Evolutionary conservation across 805 yeast species (phyloP).

Genomic region (Saturnispora hagleri): DNA sequence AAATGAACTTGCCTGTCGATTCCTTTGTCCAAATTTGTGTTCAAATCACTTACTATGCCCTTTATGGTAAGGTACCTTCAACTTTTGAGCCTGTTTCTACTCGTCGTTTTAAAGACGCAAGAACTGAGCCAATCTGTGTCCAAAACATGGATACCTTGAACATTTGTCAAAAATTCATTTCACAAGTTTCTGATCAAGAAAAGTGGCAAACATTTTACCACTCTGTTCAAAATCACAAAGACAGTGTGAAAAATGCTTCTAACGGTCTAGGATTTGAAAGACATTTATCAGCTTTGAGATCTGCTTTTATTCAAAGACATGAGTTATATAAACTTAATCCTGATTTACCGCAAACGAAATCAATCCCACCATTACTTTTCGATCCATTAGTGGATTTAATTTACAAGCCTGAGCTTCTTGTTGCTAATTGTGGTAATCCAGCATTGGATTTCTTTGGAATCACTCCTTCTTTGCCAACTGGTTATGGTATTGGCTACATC

Average conservation of each 20-base stretch:
- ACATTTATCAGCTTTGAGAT: constrained; percentile 56
- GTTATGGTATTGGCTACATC: constrained; percentile 50
- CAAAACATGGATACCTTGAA: constrained; percentile 45
- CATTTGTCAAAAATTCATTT: constrained; percentile 55
- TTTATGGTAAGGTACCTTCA: constrained; percentile 39
- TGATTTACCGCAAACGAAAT: constrained; percentile 27
- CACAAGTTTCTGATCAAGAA: constrained; percentile 36
- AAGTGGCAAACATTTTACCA: constrained; percentile 43
- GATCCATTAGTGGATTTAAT: constrained; percentile 29
- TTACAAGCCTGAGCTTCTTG: constrained; percentile 30
- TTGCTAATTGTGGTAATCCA: constrained; percentile 54
- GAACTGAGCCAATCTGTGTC: constrained; percentile 61
- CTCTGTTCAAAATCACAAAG: constrained; percentile 44
- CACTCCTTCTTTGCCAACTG: constrained; percentile 49
- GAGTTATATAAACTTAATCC: constrained; percentile 38
- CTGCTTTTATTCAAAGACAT: constrained; percentile 43
- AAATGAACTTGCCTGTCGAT: constrained; percentile 38
- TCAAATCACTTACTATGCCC: constrained; percentile 46
- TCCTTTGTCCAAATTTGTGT: constrained; percentile 43
- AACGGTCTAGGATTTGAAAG: constrained; percentile 64
- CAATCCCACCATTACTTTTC: constrained; percentile 37
- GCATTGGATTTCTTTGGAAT: constrained; percentile 49
- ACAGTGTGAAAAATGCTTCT: constrained; percentile 42
- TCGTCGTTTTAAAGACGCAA: constrained; percentile 53
- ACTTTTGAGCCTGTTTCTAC: constrained; percentile 49